Evolutionary conservation across 225 moss, liverwort and hornwort species (phyloP).

Genomic region (Asterella californica): DNA sequence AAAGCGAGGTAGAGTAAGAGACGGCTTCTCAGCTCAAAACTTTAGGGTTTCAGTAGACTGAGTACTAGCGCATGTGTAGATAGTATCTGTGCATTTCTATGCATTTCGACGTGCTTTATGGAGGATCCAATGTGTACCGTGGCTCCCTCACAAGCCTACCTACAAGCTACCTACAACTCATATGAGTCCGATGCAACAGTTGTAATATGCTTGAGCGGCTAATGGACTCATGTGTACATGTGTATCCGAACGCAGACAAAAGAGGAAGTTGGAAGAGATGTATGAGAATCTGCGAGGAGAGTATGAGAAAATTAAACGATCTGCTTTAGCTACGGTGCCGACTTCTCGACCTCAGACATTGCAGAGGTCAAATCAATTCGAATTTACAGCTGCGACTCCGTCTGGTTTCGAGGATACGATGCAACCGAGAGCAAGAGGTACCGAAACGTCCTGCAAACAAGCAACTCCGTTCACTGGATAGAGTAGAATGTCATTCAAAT

Average conservation of each 20-base stretch:
- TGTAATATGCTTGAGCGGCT: neutral
- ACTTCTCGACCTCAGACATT: slow-evolving; percentile 44
- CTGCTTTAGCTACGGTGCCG: slow-evolving; percentile 37
- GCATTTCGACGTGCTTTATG: neutral
- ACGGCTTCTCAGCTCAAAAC: neutral
- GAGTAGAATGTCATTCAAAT: neutral
- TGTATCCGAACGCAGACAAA: slow-evolving; percentile 65
- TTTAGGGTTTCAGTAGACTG: neutral
- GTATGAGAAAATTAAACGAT: slow-evolving; percentile 71
- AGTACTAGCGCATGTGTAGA: too few relatives aligned
- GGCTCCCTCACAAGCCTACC: too few relatives aligned
- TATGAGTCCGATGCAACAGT: neutral
- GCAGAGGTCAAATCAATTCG: slow-evolving; percentile 53
- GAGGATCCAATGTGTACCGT: neutral
- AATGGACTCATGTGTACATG: too few relatives aligned
- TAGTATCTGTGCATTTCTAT: too few relatives aligned
- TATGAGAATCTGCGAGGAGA: slow-evolving; percentile 84
- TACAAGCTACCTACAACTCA: too few relatives aligned
- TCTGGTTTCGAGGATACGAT: slow-evolving; percentile 55
- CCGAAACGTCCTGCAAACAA: neutral
- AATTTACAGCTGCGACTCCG: slow-evolving; percentile 55
- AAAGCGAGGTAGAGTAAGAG: slow-evolving; percentile 61
- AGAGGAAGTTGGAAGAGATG: slow-evolving; percentile 98
- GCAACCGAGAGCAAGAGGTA: slow-evolving; percentile 13
- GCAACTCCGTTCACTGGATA: neutral